phyloP scores from a whole-genome alignment of 345 rosid genomes.

The Hibiscus trionum region DNA sequence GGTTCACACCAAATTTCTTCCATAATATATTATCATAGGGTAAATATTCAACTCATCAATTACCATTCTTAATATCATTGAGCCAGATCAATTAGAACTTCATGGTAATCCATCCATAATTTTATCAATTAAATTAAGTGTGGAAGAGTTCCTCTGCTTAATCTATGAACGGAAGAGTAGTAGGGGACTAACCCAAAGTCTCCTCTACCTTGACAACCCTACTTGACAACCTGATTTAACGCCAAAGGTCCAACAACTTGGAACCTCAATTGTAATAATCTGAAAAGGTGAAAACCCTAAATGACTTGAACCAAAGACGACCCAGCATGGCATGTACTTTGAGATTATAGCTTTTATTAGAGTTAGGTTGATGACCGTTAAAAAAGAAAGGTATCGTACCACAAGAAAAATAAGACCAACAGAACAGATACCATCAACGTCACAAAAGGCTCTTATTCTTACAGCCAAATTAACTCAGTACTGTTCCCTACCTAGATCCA shows the following conservation, averaged over 20 bases:
- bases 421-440: neutral
- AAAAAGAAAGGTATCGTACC: neutral
- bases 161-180: neutral
- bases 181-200: neutral
- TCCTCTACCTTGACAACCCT: neutral
- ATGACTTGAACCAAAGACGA: neutral
- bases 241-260: neutral
- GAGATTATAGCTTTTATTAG: neutral
- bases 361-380: neutral
- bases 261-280: neutral
- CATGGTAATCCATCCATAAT: neutral
- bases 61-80: neutral
- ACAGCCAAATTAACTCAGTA: neutral
- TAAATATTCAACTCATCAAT: neutral
- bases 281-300: neutral
- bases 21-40: neutral
- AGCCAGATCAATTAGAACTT: neutral
- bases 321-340: neutral
- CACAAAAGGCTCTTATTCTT: neutral
- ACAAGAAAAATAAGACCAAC: neutral
- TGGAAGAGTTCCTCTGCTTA: neutral
- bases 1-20: neutral
- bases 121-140: neutral
- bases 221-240: neutral
- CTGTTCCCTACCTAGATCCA: conserved; percentile 67